Evolutionary conservation across 306 rosid species (phyloP), one percentile per base, ranked within the genome.

Genomic region (Benincasa hispida): DNA sequence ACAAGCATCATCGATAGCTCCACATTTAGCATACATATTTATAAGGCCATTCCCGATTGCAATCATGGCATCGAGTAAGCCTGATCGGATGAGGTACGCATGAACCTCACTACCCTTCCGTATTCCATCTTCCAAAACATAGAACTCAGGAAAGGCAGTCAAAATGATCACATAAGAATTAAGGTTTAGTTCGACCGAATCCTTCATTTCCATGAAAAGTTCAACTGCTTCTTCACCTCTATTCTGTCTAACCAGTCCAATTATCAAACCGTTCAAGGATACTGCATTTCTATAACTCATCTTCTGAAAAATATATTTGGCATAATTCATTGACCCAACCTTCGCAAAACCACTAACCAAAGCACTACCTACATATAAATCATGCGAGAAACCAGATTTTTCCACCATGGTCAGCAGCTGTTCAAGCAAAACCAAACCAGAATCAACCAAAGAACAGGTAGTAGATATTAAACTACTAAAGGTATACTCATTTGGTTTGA

Each of bases 301-400:
- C 84, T 81, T 93, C 80, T 84, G 83, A 77, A 89, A 91, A 68
- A 93, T 82, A 76, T 83, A 69, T 72, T 85, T 87, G 59, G 98
- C 91, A 75, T 73, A 79, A 76, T 80, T 80, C 63, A 78, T 81
- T 28, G 82, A 84, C 56, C 97, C 97, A 63, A 77, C 79, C 80
- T 86, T 87, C 1, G 97, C 90, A 86, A 89, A 88, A 10, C 97
- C 96, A 74, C 90, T 93, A 45, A 91, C 91, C 70, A 93, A 81
- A 68, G 98, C 97, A 87, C 97, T 93, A 45, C 96, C 97, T 5
- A 91, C 97, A 72, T 89, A 93, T 62, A 93, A 76, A 85, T 87
- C 93, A 75, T 76, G 85, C 27, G 80, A 76, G 57, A 79, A 81
- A 75, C 98, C 95, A 15, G 91, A 84, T 81, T 88, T 93, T 32